Evolutionary conservation across 768 basidiomycete species (phyloP), one percentile per base, ranked within the genome.

Genomic region (Psilocybe subaeruginosa): DNA sequence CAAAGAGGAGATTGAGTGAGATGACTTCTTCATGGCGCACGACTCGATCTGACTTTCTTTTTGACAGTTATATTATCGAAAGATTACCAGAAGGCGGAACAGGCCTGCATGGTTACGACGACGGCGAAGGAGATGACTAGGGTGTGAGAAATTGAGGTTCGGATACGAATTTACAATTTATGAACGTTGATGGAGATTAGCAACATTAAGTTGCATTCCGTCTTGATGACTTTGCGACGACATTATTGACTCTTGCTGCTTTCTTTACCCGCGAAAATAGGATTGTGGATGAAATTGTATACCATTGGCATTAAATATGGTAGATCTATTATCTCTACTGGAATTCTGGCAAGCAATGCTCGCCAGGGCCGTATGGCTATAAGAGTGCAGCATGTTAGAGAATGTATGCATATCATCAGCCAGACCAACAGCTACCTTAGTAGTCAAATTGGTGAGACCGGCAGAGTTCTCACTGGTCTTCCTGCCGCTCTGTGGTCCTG

Each of bases 301-400:
- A 33, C n/a, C 61, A 53, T 54, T 45, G 31, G 35, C 39, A 56
- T 33, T 46, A 55, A 53, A 46, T 64, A 49, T 17, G 37, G 29
- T 27, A 37, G 50, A 53, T 64, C 53, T 43, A 46, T 63, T 33
- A 39, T 48, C 54, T 80, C 79, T 88, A 93, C 67, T 83, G 80
- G 74, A 97, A 97, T 71, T 97, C 95, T 30, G 90, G 88, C 65
- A 76, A 77, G 75, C 95, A 97, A 71, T 87, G 87, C 72, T 95
- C 92, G 68, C 95, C 95, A 39, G 95, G 96, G 59, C 96, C 95
- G 68, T 94, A 95, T 33, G 95, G 96, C 93, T 97, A 39, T n/a
- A 55, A 61, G 9, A 50, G 31, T 17, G 9, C 67, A 62, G 56
- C 56, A 61, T 52, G 51, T 62, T 52, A 68, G 55, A 60, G 60